These are phyloP conservation scores for Penicillium oxalicum DNA, from an alignment of 2,329 filamentous ascomycete species.

Conservation along the genomic window DNA sequence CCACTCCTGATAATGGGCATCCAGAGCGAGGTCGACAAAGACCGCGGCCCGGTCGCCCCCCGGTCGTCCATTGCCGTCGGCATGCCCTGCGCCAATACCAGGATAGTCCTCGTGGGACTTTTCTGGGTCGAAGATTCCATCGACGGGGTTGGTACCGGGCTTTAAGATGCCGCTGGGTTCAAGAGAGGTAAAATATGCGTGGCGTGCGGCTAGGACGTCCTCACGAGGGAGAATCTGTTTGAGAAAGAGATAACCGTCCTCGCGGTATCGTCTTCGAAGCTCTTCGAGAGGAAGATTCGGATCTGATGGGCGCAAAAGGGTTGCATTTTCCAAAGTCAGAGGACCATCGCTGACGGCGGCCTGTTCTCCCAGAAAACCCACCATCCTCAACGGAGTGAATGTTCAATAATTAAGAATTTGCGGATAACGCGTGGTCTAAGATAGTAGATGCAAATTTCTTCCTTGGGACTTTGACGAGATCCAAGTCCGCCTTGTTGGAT, in stretches of 20 bases:
- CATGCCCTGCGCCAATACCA: constrained; percentile 50
- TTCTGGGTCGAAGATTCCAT: constrained; percentile 49
- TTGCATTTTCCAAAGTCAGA: constrained; percentile 42
- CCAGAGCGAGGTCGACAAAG: constrained; percentile 48
- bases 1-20: constrained; percentile 50
- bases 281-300: constrained; percentile 44
- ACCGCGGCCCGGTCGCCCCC: constrained; percentile 39
- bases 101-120: constrained; percentile 44
- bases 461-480: too few species aligned
- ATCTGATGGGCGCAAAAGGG: constrained; percentile 39
- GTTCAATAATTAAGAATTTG: too few species aligned
- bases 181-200: constrained; percentile 50
- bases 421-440: too few species aligned
- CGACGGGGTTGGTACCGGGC: constrained; percentile 46
- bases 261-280: constrained; percentile 42
- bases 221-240: constrained; percentile 50
- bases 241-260: constrained; percentile 52
- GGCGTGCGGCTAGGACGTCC: constrained; percentile 49
- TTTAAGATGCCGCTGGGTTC: constrained; percentile 53
- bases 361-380: constrained; percentile 15
- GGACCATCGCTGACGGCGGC: constrained; percentile 45
- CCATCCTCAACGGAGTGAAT: constrained; percentile 10
- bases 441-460: too few species aligned
- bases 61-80: constrained; percentile 42
- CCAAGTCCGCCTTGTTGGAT: too few species aligned